Percentiles rank a stretch among this genome's conserved stretches.
Conservation (phyloP, 805 yeast genomes). For the Blastobotrys americana region DNA sequence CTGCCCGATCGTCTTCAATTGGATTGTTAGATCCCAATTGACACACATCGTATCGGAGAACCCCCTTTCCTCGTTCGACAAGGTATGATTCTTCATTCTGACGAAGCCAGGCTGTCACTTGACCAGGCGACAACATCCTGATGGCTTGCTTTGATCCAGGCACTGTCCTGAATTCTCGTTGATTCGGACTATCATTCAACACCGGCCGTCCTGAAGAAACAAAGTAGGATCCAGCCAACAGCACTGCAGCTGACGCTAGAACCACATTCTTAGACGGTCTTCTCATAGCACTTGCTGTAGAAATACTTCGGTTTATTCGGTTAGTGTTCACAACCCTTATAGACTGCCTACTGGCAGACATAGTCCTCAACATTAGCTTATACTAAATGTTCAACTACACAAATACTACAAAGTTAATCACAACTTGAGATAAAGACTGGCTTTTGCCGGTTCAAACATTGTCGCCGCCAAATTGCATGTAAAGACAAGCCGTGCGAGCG, state of each 20-base stretch:
- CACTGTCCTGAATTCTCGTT: background rate
- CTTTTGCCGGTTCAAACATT: too few species aligned
- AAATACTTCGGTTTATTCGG: too few species aligned
- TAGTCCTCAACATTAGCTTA: too few species aligned
- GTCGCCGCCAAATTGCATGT: too few species aligned
- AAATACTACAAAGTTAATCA: too few species aligned
- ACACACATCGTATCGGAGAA: conserved; percentile 76
- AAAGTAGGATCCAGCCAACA: background rate
- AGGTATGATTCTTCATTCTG: conserved; percentile 70
- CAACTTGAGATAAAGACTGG: too few species aligned
- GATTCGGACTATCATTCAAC: background rate
- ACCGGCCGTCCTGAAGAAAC: background rate
- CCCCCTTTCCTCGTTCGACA: conserved; percentile 83
- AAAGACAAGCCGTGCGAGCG: too few species aligned
- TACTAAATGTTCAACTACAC: too few species aligned
- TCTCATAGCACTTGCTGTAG: background rate
- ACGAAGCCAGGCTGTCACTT: conserved; percentile 61
- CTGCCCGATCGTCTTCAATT: conserved; percentile 89
- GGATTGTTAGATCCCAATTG: conserved; percentile 91
- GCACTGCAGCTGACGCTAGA: background rate
- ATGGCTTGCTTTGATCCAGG: conserved; percentile 4
- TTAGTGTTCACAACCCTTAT: too few species aligned
- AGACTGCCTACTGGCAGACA: too few species aligned
- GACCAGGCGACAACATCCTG: conserved; percentile 35
- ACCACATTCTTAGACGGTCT: background rate